These are phyloP conservation scores for Mycosarcoma maydis DNA, from an alignment of 1,284 basidiomycete species.

Conservation along the genomic window DNA sequence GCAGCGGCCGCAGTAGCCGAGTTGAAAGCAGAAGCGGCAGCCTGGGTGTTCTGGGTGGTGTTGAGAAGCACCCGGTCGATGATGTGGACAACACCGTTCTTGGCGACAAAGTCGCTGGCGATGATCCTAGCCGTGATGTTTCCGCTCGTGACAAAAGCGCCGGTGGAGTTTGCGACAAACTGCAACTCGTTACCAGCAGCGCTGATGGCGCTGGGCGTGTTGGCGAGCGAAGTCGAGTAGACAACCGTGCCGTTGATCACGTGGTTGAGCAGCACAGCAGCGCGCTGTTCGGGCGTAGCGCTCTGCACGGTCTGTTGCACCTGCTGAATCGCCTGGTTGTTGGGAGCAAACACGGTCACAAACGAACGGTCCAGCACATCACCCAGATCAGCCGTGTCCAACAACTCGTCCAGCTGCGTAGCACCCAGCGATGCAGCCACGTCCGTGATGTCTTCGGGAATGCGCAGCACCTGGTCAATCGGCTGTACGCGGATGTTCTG, in stretches of 20 bases:
- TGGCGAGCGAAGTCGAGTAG: constrained; percentile 71
- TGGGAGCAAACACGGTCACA: constrained; percentile 78
- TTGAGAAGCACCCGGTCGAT: constrained; percentile 76
- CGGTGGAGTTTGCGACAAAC: constrained; percentile 74
- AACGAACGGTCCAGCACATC: constrained; percentile 68
- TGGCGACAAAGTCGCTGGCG: constrained; percentile 74
- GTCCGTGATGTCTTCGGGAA: constrained; percentile 42
- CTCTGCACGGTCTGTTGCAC: constrained; percentile 71
- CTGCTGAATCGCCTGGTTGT: constrained; percentile 43
- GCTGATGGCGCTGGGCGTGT: constrained; percentile 69
- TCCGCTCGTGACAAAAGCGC: constrained; percentile 73
- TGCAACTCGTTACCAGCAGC: constrained; percentile 74
- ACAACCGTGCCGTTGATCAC: constrained; percentile 76
- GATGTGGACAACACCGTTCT: constrained; percentile 78
- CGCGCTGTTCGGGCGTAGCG: constrained; percentile 74
- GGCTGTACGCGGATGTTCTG: constrained; percentile 65
- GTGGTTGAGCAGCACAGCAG: constrained; percentile 66
- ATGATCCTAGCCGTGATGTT: constrained; percentile 74
- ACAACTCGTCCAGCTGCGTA: constrained; percentile 65
- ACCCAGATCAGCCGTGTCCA: constrained; percentile 68
- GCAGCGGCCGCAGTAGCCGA: constrained; percentile 40
- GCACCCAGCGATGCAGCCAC: constrained; percentile 43
- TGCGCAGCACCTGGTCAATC: constrained; percentile 70
- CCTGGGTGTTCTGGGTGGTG: constrained; percentile 70
- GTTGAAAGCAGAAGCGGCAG: constrained; percentile 72